Percentiles rank a stretch among this genome's conserved stretches.
Conservation (phyloP, 371 early-diverging fungal species). For the Saksenaea oblongispora region DNA sequence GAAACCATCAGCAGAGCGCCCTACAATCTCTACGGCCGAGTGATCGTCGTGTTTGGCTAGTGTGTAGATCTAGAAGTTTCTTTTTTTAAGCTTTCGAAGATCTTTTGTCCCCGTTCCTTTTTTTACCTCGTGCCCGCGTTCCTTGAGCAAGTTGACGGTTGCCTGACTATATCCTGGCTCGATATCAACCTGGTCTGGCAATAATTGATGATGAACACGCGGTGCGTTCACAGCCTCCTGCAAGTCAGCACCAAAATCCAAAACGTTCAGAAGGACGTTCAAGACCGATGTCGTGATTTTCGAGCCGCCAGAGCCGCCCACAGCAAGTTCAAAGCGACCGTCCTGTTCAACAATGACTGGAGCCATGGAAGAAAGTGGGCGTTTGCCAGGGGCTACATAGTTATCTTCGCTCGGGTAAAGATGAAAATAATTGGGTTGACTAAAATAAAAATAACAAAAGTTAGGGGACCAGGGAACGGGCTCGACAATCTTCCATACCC, state of each 20-base stretch:
- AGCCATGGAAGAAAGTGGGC: constrained; percentile 90
- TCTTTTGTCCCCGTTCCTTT: background rate
- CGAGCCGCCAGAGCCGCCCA: constrained; percentile 97
- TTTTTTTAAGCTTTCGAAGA: too few relatives aligned
- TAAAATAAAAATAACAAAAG: constrained; percentile 5
- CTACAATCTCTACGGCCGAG: constrained; percentile 43
- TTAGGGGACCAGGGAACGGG: background rate
- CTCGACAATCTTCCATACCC: constrained; percentile 37
- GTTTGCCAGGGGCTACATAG: constrained; percentile 84
- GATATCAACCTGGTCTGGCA: constrained; percentile 68
- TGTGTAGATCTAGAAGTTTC: background rate
- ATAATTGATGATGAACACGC: constrained; percentile 93
- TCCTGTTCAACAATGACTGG: constrained; percentile 86
- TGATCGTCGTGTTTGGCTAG: background rate
- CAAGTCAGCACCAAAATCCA: constrained; percentile 71
- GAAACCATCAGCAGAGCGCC: constrained; percentile 27
- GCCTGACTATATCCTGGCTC: constrained; percentile 25
- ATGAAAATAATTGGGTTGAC: constrained; percentile 80
- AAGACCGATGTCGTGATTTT: constrained; percentile 88
- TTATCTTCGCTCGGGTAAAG: constrained; percentile 84
- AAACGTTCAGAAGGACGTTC: constrained; percentile 74
- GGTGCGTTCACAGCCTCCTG: constrained; percentile 78
- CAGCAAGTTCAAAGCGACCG: constrained; percentile 68
- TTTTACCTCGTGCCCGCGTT: constrained; percentile 30
- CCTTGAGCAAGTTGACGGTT: constrained; percentile 11